phyloP scores from a whole-genome alignment of 192 early-diverging fungal genomes.

The Coemansia sp. region DNA sequence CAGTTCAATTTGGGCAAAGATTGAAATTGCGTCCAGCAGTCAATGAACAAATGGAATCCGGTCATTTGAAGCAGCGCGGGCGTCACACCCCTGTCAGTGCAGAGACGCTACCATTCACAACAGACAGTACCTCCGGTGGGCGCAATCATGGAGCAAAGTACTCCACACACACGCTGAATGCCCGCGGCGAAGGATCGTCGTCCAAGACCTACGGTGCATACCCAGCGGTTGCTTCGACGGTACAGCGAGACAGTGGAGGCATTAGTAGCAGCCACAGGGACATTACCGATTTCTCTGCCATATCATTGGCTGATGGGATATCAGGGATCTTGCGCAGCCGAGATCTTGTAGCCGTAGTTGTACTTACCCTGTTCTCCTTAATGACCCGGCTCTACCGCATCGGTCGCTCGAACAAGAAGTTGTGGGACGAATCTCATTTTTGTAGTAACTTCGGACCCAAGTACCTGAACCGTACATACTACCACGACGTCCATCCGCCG shows the following conservation, averaged over 20 bases:
- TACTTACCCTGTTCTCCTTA: conserved; percentile 68
- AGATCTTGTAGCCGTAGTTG: conserved; percentile 52
- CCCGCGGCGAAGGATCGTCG: background rate
- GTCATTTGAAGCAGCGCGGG: conserved; percentile 48
- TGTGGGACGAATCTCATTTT: conserved; percentile 76
- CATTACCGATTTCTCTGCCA: conserved; percentile 40
- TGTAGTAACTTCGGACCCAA: conserved; percentile 76
- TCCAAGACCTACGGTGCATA: conserved; percentile 45
- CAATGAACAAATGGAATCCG: conserved; percentile 41
- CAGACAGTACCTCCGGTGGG: conserved; percentile 23
- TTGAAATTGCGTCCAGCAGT: background rate
- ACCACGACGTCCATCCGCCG: conserved; percentile 98
- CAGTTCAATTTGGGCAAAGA: background rate
- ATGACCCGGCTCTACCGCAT: conserved; percentile 71
- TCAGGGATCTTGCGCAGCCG: conserved; percentile 55
- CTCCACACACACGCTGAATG: background rate
- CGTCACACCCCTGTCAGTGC: conserved; percentile 22
- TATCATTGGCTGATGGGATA: conserved; percentile 27
- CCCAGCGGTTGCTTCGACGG: conserved; percentile 12
- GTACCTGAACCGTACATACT: conserved; percentile 92
- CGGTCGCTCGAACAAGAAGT: conserved; percentile 60
- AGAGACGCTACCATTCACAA: conserved; percentile 19
- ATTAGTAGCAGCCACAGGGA: background rate
- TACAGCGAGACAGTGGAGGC: conserved; percentile 3
- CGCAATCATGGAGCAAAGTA: conserved; percentile 1